phyloP scores from a whole-genome alignment of 805 yeast genomes.

The Yarrowia sp. region DNA sequence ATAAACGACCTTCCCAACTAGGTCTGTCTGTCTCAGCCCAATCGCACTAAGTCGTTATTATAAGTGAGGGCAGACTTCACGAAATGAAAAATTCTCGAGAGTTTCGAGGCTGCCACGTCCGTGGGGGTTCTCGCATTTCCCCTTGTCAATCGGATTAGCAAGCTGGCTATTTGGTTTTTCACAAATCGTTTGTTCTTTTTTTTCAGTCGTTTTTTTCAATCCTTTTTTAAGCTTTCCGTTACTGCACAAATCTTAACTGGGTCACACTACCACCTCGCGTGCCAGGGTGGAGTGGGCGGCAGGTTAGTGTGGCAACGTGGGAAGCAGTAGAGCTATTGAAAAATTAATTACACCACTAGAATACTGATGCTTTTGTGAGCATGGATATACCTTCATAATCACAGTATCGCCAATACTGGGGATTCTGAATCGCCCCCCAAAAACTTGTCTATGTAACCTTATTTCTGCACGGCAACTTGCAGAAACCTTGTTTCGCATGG shows the following conservation, averaged over 20 bases:
- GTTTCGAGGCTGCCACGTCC: not conserved
- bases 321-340: too few species aligned
- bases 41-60: too few species aligned
- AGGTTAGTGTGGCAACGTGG: not conserved
- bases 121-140: not conserved
- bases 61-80: too few species aligned
- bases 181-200: too few species aligned
- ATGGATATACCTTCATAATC: too few species aligned
- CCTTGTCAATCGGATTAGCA: too few species aligned
- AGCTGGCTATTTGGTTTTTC: too few species aligned
- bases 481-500: conserved; percentile 3
- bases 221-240: not conserved
- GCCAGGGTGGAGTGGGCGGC: conserved; percentile 8
- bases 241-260: conserved; percentile 12
- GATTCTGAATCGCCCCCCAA: too few species aligned
- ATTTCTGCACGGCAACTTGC: conserved; percentile 5
- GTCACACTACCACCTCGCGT: conserved; percentile 26
- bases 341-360: not conserved
- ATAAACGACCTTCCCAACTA: too few species aligned
- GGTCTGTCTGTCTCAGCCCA: too few species aligned
- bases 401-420: not conserved
- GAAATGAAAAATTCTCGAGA: too few species aligned
- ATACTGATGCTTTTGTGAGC: too few species aligned
- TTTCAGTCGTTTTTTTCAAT: not conserved
- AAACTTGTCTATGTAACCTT: not conserved